Base-by-base conservation (phyloP, 2,329 filamentous ascomycete species). In the Pyrenophora graminea region DNA sequence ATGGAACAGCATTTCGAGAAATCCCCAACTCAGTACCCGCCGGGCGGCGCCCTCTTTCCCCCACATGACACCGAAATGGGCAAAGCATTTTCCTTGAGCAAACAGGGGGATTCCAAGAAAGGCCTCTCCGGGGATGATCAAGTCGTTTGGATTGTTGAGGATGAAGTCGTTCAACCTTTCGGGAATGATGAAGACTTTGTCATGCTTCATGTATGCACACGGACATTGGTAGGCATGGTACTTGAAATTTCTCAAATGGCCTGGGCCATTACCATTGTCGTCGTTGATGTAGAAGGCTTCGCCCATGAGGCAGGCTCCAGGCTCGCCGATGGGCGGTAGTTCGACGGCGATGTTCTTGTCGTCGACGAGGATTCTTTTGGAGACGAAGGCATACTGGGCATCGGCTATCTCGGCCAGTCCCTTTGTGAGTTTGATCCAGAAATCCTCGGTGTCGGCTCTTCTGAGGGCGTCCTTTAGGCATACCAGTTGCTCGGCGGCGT, bases 41-140 rank as follows among this genome's bases (percentile, higher is more conserved):
- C 78, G 77, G 13, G 76, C 73, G 13, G 85, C 76, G n/a, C 84
- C 85, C 53, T 86, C 79, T 37, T 76, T 73, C 5, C 85, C 85
- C 86, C 87, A 90, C 77, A 89, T 85, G 67, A 87, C 76, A n/a
- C 86, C 87, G 64, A 90, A 85, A 69, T 89, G 84, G 18, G 84
- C 86, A 61, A 87, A 82, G 64, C 84, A 88, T 67, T 85, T 87
- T 27, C 81, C 84, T 36, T 84, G 80, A 3, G 81, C 79, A 58
- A 85, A 88, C 2, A 90, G 74, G 0, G 87, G 87, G 12, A 89
- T 76, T 6, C 83, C 85, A 31, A 90, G 76, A 64, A 87, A 89
- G 2, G 85, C 84, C 61, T 89, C 86, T 27, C 82, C 83, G 2
- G 82, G 77, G 23, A 85, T 81, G 0, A 85, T 82, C 10, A 88